phyloP scores from a whole-genome alignment of 1,284 basidiomycete genomes.

The Malassezia dermatis region DNA sequence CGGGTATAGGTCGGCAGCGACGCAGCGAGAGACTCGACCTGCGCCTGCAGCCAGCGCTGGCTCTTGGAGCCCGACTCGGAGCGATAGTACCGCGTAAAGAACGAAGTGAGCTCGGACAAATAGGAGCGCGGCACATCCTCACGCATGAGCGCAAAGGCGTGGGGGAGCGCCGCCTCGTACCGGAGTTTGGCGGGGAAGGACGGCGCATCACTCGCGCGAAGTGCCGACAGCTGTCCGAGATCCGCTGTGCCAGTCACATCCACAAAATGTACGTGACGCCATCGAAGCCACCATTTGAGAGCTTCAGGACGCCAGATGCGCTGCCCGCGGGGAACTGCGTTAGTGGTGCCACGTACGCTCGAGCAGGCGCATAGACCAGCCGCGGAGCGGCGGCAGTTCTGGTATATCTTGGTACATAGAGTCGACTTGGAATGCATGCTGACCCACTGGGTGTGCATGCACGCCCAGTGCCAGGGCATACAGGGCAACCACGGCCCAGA shows the following conservation, averaged over 20 bases:
- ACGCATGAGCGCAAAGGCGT: constrained; percentile 24
- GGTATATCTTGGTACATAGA: background rate
- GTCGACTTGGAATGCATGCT: background rate
- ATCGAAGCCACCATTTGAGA: constrained; percentile 29
- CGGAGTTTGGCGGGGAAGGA: constrained; percentile 21
- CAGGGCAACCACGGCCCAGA: background rate
- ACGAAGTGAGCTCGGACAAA: constrained; percentile 52
- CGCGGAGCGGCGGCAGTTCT: background rate
- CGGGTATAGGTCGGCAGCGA: constrained; percentile 34
- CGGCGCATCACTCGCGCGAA: background rate
- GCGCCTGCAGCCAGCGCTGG: constrained; percentile 65
- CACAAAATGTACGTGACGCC: constrained; percentile 27
- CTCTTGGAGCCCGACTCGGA: constrained; percentile 61
- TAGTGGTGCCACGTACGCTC: constrained; percentile 5
- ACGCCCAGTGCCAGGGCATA: background rate
- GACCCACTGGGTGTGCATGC: background rate
- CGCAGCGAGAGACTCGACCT: constrained; percentile 19
- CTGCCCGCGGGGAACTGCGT: constrained; percentile 1
- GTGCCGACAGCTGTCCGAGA: constrained; percentile 3
- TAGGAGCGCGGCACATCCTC: constrained; percentile 27
- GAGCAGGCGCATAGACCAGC: background rate
- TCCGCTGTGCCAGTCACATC: constrained; percentile 31
- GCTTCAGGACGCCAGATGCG: constrained; percentile 17
- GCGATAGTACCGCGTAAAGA: constrained; percentile 51
- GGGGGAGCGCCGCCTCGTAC: constrained; percentile 19